Conservation (phyloP, 2,329 filamentous ascomycete genomes). For the Tympanopsis confertula region DNA sequence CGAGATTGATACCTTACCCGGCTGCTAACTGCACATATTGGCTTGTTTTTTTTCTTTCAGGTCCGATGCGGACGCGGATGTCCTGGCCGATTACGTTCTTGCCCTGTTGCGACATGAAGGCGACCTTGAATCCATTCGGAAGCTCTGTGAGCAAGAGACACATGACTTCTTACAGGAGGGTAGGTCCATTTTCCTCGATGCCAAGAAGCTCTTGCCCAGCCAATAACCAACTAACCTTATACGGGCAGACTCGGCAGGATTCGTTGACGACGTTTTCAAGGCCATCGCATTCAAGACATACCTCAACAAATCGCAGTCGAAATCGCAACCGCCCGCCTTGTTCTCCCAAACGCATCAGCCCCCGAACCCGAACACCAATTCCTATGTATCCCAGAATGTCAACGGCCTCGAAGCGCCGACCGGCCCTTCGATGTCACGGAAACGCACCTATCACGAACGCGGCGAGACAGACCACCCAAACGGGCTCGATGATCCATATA, state of each 20-base stretch:
- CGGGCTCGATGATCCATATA: conserved; percentile 28
- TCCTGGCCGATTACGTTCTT: conserved; percentile 75
- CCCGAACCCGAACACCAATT: conserved; percentile 1
- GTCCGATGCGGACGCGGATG: conserved; percentile 69
- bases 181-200: conserved; percentile 10
- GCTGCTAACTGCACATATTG: conserved; percentile 5
- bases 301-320: conserved; percentile 29
- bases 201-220: neutral
- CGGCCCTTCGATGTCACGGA: conserved; percentile 20
- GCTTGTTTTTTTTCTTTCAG: conserved; percentile 24
- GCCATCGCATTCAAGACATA: conserved; percentile 53
- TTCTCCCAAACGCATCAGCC: conserved; percentile 1
- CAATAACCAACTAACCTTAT: conserved; percentile 1
- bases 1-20: conserved; percentile 2
- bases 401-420: no score
- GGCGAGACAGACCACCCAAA: conserved; percentile 27
- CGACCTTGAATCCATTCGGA: conserved; percentile 47
- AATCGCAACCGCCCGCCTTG: conserved; percentile 7
- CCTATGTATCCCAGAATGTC: no score
- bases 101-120: conserved; percentile 64
- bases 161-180: conserved; percentile 65
- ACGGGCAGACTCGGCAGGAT: conserved; percentile 39
- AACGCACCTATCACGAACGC: conserved; percentile 44
- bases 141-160: conserved; percentile 60
- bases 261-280: conserved; percentile 62